Evolutionary conservation across 2,329 filamentous ascomycete genomes (phyloP).

Genomic region (Claviceps sp.): DNA sequence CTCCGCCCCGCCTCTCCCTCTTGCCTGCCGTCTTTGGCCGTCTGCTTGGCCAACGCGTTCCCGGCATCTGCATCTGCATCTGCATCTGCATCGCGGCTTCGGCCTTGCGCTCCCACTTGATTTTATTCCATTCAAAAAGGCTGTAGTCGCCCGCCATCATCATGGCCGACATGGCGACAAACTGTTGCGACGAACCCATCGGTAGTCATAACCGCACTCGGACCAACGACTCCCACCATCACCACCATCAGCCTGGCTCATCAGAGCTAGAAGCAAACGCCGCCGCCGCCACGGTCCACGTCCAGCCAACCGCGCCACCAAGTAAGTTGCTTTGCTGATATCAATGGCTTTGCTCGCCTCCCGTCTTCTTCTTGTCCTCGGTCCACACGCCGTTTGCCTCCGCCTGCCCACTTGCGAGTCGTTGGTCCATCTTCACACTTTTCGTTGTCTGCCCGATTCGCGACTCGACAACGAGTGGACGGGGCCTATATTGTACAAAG

Average conservation of each 20-base stretch:
- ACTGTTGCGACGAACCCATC: slow-evolving; percentile 3
- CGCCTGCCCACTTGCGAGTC: background rate
- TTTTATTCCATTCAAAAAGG: background rate
- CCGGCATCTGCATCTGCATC: background rate
- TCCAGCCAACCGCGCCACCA: slow-evolving; percentile 1
- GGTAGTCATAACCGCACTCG: slow-evolving; percentile 1
- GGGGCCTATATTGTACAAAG: too few relatives aligned
- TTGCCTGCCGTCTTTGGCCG: too few relatives aligned
- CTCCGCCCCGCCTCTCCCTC: too few relatives aligned
- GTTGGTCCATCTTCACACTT: background rate
- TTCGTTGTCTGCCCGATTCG: background rate
- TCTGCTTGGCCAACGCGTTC: too few relatives aligned
- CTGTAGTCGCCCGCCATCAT: background rate
- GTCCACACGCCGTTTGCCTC: background rate
- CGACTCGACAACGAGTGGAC: background rate
- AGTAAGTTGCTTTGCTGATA: background rate
- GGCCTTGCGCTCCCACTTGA: background rate
- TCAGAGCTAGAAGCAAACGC: background rate
- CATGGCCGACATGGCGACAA: background rate
- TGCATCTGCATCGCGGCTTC: background rate
- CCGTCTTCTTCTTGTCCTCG: background rate
- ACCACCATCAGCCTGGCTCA: background rate
- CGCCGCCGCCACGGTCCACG: slow-evolving; percentile 2
- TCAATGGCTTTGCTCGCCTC: background rate
- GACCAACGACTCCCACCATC: slow-evolving; percentile 1